phyloP scores from a whole-genome alignment of 257 asterid species.

The Solanum corneliomulleri region DNA sequence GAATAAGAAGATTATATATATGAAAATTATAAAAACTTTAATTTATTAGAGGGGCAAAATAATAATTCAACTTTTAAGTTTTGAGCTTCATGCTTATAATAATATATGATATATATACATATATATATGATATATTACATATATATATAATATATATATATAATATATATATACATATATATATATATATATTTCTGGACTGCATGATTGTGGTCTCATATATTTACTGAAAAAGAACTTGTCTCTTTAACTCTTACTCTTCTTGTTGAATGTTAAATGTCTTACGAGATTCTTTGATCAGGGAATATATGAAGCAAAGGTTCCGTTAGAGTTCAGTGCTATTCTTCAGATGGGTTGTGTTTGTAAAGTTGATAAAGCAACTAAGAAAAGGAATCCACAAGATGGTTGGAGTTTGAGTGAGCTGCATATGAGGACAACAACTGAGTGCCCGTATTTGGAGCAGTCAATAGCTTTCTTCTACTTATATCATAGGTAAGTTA shows the following conservation, averaged over 20 bases:
- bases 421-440: slow-evolving; percentile 94
- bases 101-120: too few species aligned
- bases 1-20: too few species aligned
- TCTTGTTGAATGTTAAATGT: neutral
- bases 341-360: slow-evolving; percentile 90
- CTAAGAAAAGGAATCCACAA: slow-evolving; percentile 54
- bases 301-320: slow-evolving; percentile 94
- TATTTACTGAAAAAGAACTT: neutral
- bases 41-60: too few species aligned
- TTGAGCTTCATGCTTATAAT: too few species aligned
- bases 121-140: too few species aligned
- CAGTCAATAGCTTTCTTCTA: slow-evolving; percentile 67
- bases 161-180: neutral
- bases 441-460: slow-evolving; percentile 91
- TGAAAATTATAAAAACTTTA: too few species aligned
- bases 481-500: slow-evolving; percentile 76
- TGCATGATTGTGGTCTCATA: neutral
- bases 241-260: neutral
- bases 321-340: slow-evolving; percentile 68
- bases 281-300: slow-evolving; percentile 17
- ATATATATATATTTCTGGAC: neutral
- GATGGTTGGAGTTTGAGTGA: slow-evolving; percentile 84
- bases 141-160: too few species aligned
- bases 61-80: too few species aligned
- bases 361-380: slow-evolving; percentile 85